phyloP scores from a whole-genome alignment of 148 eudicot genomes.

The Amaranthus hypochondriacus region DNA sequence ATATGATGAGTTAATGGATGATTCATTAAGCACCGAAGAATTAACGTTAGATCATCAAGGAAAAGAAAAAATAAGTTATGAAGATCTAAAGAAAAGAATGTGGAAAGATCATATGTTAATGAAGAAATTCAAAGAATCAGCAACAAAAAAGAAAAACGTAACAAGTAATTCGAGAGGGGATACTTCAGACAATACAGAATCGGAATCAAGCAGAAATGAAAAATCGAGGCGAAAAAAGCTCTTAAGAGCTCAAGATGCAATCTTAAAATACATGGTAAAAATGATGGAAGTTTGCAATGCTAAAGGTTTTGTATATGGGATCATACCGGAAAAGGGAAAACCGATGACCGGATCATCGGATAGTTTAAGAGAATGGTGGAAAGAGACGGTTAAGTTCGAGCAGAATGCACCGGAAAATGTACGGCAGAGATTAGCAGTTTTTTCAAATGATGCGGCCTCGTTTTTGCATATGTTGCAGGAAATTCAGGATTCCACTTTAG shows the following conservation, averaged over 20 bases:
- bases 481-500: conserved; percentile 33
- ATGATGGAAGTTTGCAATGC: conserved; percentile 42
- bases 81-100: conserved; percentile 42
- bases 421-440: conserved; percentile 14
- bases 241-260: conserved; percentile 52
- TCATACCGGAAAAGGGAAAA: conserved; percentile 42
- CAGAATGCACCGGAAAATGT: conserved; percentile 19
- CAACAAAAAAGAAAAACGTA: neutral
- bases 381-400: conserved; percentile 26
- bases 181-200: neutral
- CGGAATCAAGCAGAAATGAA: conserved; percentile 13
- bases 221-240: conserved; percentile 52
- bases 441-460: neutral
- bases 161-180: neutral
- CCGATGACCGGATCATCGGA: conserved; percentile 37
- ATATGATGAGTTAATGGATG: conserved; percentile 25
- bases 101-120: conserved; percentile 46
- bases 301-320: conserved; percentile 38
- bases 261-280: conserved; percentile 56
- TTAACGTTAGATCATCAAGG: conserved; percentile 9
- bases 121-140: conserved; percentile 29
- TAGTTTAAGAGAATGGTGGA: conserved; percentile 40
- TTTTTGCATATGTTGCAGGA: conserved; percentile 29
- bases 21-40: conserved; percentile 6
- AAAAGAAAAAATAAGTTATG: conserved; percentile 36